A percentile compares a stretch with the other conserved stretches of the same genome.
These are phyloP conservation scores for Colletotrichum lini DNA, from an alignment of 2,329 filamentous ascomycete genomes.

Conservation along the genomic window DNA sequence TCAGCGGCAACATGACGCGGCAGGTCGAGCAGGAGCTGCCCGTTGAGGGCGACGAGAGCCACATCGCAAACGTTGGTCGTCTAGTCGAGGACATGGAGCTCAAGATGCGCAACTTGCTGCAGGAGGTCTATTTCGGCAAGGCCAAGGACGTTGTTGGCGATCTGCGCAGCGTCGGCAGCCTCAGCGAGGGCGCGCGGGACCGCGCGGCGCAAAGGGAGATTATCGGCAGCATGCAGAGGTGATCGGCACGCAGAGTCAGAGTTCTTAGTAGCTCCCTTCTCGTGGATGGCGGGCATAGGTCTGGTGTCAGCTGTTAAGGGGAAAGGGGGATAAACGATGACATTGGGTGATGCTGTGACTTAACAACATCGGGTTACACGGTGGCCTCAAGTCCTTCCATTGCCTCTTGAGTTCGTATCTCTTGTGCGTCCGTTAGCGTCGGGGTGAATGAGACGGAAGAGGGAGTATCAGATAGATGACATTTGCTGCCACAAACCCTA, in stretches of 20 bases:
- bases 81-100: constrained; percentile 99
- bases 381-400: background rate
- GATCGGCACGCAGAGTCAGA: constrained; percentile 42
- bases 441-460: background rate
- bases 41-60: constrained; percentile 90
- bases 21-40: constrained; percentile 94
- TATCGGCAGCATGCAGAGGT: constrained; percentile 75
- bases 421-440: constrained; percentile 16
- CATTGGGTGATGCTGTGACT: background rate
- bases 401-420: constrained; percentile 25
- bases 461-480: constrained; percentile 17
- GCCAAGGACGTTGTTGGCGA: constrained; percentile 98
- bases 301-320: background rate
- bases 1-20: constrained; percentile 97
- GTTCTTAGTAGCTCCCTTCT: background rate
- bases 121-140: constrained; percentile 99
- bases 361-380: constrained; percentile 34
- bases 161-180: constrained; percentile 84
- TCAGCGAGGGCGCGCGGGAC: constrained; percentile 89
- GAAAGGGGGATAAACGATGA: background rate
- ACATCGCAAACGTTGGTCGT: constrained; percentile 94
- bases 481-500: constrained; percentile 17
- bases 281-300: background rate
- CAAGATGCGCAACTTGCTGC: constrained; percentile 97
- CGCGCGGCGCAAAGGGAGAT: constrained; percentile 90